phyloP scores from a whole-genome alignment of 306 rosid species.

The Rosa multiflora region DNA sequence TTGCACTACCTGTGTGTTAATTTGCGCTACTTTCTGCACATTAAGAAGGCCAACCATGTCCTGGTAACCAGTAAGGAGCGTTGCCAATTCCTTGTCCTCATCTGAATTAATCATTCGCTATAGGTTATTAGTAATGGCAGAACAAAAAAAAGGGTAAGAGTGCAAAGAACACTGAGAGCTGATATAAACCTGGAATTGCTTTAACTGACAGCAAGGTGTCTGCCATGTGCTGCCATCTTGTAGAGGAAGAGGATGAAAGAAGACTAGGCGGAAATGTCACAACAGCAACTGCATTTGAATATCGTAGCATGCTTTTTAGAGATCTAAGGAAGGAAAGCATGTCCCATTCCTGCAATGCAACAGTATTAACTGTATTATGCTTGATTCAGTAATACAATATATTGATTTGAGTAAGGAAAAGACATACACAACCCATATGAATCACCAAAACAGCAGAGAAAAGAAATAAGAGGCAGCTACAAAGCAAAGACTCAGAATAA shows the following conservation, averaged over 20 bases:
- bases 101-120: slow-evolving; percentile 41
- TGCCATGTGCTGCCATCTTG: slow-evolving; percentile 89
- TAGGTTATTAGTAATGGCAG: slow-evolving; percentile 16
- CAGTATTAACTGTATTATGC: background rate
- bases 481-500: slow-evolving; percentile 15
- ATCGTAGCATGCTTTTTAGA: slow-evolving; percentile 56
- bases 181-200: slow-evolving; percentile 77
- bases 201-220: slow-evolving; percentile 78
- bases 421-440: background rate
- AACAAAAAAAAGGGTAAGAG: background rate
- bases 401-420: background rate
- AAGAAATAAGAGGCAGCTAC: background rate
- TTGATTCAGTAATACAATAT: background rate
- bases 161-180: slow-evolving; percentile 11
- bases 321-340: slow-evolving; percentile 79
- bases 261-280: slow-evolving; percentile 75
- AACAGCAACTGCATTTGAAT: slow-evolving; percentile 76
- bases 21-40: slow-evolving; percentile 70
- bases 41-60: slow-evolving; percentile 89
- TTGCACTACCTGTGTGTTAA: slow-evolving; percentile 73
- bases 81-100: slow-evolving; percentile 81
- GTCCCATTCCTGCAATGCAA: slow-evolving; percentile 75
- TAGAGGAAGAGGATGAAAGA: slow-evolving; percentile 61
- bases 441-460: slow-evolving; percentile 1
- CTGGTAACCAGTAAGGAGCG: slow-evolving; percentile 89